Evolutionary conservation across 345 rosid genomes (phyloP), one percentile per base, ranked within the genome.

Genomic region (Aquilaria malaccensis): DNA sequence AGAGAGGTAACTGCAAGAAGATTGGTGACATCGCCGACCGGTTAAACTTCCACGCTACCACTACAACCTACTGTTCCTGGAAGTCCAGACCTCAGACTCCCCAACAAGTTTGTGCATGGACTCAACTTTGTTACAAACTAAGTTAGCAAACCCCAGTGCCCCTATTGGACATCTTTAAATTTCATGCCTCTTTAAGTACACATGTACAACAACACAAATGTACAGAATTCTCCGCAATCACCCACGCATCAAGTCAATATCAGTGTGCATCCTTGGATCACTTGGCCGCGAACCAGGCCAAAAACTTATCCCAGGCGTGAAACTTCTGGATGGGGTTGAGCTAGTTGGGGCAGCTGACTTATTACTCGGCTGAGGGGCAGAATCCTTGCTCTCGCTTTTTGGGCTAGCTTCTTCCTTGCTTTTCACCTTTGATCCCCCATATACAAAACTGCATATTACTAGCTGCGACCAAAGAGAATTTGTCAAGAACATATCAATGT

Each of bases 211-310:
- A 60, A 51, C 56, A 56, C 13, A 48, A 30, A 64, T 64, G 60
- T 64, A 64, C 55, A 22, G 13, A 74, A 74, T 76, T 70, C 65
- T 68, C 76, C 60, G 30, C 43, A 37, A 62, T 87, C 86, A 90
- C 74, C 99, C 96, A 13, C 87, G 84, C 12, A 76, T 88, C 84
- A 94, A 80, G 81, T 94, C 96, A 72, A 90, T 88, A 74, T 81
- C 95, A n/a, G 76, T 77, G 78, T 80, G 97, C 50, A 82, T 85
- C 72, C 90, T 89, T 83, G 79, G 60, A 75, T 84, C 96, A 62
- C 77, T 69, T 22, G 85, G 72, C 55, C 85, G 85, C 15, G 85
- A 69, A 56, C 80, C 82, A 0, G 87, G 78, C 97, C 99, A 94
- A 43, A 72, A 67, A 2, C 76, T 77, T 70, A 80, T 69, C 31